phyloP scores from a whole-genome alignment of 495 filamentous ascomycete species.

The Penicillium paradoxum region DNA sequence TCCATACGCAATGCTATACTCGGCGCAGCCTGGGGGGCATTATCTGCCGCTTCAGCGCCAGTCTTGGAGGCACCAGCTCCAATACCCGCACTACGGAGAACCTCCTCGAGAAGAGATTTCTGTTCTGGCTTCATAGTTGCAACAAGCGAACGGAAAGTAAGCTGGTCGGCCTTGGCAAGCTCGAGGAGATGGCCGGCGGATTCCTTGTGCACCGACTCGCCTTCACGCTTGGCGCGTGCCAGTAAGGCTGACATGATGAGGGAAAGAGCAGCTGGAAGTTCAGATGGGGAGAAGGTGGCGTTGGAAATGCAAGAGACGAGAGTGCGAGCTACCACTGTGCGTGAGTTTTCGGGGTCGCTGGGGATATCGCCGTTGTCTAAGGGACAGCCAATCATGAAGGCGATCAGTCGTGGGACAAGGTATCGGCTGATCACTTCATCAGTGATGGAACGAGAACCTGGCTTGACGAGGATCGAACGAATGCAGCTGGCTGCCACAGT shows the following conservation, averaged over 20 bases:
- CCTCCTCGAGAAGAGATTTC: conserved; percentile 74
- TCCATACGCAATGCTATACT: conserved; percentile 94
- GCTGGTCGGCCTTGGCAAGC: conserved; percentile 68
- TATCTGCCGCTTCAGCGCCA: conserved; percentile 22
- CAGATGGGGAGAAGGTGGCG: conserved; percentile 39
- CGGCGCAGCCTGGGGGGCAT: conserved; percentile 55
- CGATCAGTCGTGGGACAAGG: conserved; percentile 70
- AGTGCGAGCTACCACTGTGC: conserved; percentile 63
- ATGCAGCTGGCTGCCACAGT: conserved; percentile 86
- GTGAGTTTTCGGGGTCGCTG: conserved; percentile 69
- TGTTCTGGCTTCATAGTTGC: conserved; percentile 64
- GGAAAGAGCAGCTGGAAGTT: conserved; percentile 59
- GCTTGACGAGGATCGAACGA: conserved; percentile 72
- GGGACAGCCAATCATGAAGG: conserved; percentile 63
- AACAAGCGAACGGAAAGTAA: conserved; percentile 70
- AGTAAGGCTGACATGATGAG: conserved; percentile 78
- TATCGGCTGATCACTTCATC: conserved; percentile 70
- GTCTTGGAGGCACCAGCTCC: conserved; percentile 27
- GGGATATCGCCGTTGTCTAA: conserved; percentile 46
- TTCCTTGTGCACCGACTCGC: conserved; percentile 51
- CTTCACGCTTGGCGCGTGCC: conserved; percentile 56
- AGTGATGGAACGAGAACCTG: conserved; percentile 55
- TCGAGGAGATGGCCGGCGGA: conserved; percentile 74
- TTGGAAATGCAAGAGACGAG: conserved; percentile 63
- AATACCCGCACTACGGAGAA: conserved; percentile 58